Conservation (phyloP, 2,329 filamentous ascomycete genomes). For the Epichloe typhina region DNA sequence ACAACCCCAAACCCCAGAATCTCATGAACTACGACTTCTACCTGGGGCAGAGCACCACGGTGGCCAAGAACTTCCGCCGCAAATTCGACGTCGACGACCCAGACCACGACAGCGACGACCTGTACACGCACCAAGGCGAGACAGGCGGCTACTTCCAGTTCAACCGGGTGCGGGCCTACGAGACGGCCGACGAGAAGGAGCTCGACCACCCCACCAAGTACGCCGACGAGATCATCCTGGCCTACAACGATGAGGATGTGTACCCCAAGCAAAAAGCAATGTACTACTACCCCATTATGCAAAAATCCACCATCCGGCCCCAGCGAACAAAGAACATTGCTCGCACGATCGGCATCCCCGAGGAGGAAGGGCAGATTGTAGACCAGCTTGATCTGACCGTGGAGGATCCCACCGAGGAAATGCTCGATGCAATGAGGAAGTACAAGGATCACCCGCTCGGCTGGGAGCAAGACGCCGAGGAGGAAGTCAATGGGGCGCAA, state of each 20-base stretch:
- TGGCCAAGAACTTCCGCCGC: slow-evolving; percentile 42
- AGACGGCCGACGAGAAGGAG: slow-evolving; percentile 46
- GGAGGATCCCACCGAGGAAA: slow-evolving; percentile 40
- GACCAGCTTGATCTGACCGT: slow-evolving; percentile 44
- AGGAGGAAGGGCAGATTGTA: slow-evolving; percentile 36
- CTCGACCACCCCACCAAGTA: slow-evolving; percentile 47
- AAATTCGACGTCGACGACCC: slow-evolving; percentile 47
- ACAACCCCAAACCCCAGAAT: slow-evolving; percentile 42
- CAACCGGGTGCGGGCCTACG: slow-evolving; percentile 49
- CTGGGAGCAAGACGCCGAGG: slow-evolving; percentile 27
- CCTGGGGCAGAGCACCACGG: slow-evolving; percentile 35
- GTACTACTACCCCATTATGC: slow-evolving; percentile 57
- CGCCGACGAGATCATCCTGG: slow-evolving; percentile 48
- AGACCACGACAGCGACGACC: slow-evolving; percentile 36
- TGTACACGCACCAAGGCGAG: slow-evolving; percentile 40
- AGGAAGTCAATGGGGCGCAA: slow-evolving; percentile 15
- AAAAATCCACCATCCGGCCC: slow-evolving; percentile 47
- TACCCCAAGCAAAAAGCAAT: slow-evolving; percentile 42
- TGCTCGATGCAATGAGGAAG: slow-evolving; percentile 35
- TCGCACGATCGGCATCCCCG: slow-evolving; percentile 31
- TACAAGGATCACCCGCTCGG: slow-evolving; percentile 42
- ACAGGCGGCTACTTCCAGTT: slow-evolving; percentile 43
- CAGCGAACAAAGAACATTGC: slow-evolving; percentile 52
- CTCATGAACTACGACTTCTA: slow-evolving; percentile 56
- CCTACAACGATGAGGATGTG: slow-evolving; percentile 39